phyloP scores from a whole-genome alignment of 2,329 filamentous ascomycete species.

The Cladosporium oxysporum region DNA sequence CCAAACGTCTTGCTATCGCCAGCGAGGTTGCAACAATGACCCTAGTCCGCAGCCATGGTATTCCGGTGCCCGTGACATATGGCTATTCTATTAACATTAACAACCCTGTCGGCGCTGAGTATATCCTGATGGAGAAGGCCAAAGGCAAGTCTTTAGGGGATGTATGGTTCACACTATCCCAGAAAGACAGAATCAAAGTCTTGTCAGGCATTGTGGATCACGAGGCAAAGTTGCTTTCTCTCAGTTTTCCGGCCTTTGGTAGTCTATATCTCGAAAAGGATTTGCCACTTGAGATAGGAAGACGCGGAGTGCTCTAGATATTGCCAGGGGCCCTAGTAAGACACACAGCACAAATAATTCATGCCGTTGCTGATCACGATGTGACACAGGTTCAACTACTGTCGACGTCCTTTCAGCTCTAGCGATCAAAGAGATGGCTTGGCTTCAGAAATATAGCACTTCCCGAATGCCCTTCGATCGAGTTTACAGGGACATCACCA shows the following conservation, averaged over 20 bases:
- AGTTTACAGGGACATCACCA: conserved; percentile 34
- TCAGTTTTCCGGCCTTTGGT: neutral
- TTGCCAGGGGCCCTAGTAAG: conserved; percentile 32
- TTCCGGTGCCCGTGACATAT: conserved; percentile 29
- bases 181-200: conserved; percentile 32
- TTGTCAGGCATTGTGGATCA: conserved; percentile 33
- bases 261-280: neutral
- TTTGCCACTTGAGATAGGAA: neutral
- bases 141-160: conserved; percentile 21
- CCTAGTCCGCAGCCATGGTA: conserved; percentile 23
- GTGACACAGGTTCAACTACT: neutral
- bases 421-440: neutral
- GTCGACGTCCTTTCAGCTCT: neutral
- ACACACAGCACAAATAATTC: neutral
- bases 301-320: conserved; percentile 29
- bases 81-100: conserved; percentile 16
- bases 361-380: neutral
- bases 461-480: conserved; percentile 27
- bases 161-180: conserved; percentile 28
- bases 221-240: conserved; percentile 31
- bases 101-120: neutral
- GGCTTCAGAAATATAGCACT: neutral
- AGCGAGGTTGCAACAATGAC: conserved; percentile 35
- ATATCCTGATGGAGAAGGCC: neutral
- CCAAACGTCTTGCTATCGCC: conserved; percentile 25